Evolutionary conservation across 805 yeast species (phyloP).

Genomic region (Komagataella pseudopastoris): DNA sequence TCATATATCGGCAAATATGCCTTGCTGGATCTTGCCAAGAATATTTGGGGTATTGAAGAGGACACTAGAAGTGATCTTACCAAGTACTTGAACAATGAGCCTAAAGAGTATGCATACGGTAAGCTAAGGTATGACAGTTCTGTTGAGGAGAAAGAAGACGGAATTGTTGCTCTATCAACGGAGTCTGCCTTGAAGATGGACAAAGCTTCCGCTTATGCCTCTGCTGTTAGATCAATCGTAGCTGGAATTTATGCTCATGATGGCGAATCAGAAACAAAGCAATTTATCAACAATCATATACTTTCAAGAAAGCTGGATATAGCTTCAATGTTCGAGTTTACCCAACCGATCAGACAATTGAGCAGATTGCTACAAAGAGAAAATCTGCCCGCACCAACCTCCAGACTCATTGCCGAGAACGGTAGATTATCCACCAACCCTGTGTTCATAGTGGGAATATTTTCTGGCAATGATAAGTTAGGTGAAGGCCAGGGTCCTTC

Average conservation of each 20-base stretch:
- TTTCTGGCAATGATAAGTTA: constrained; percentile 66
- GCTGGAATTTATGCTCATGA: constrained; percentile 72
- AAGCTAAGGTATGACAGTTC: constrained; percentile 34
- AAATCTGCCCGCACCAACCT: constrained; percentile 58
- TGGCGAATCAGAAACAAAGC: constrained; percentile 49
- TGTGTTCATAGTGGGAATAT: constrained; percentile 83
- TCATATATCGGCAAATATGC: constrained; percentile 60
- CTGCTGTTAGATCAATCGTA: constrained; percentile 68
- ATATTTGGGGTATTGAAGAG: constrained; percentile 77
- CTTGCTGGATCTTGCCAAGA: constrained; percentile 49
- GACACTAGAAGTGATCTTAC: constrained; percentile 54
- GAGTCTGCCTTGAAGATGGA: constrained; percentile 15
- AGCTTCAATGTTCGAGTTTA: constrained; percentile 62
- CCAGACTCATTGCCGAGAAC: constrained; percentile 81
- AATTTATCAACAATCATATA: constrained; percentile 62
- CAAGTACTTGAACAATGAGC: constrained; percentile 55
- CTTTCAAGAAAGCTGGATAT: constrained; percentile 75
- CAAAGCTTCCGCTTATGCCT: constrained; percentile 34
- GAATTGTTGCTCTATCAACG: constrained; percentile 34
- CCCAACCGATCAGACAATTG: constrained; percentile 77
- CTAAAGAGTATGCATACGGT: constrained; percentile 56
- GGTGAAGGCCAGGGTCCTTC: constrained; percentile 95
- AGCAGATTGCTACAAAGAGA: constrained; percentile 67
- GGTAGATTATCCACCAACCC: constrained; percentile 82
- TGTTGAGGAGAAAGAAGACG: constrained; percentile 27